These are phyloP conservation scores for Colletotrichum musae DNA, from an alignment of 2,329 filamentous ascomycete species.

Conservation along the genomic window DNA sequence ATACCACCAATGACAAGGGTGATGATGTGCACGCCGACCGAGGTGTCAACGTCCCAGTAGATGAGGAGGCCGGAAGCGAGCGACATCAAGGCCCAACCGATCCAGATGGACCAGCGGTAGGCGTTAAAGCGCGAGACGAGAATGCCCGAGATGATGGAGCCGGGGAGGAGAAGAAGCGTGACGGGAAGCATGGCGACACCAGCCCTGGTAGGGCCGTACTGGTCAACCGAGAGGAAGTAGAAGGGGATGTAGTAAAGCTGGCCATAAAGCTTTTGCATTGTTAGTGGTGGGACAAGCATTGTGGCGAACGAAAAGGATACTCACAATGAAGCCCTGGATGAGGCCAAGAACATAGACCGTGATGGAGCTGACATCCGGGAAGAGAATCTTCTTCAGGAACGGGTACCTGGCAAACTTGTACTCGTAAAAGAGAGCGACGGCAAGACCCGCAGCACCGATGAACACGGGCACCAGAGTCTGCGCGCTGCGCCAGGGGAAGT, in stretches of 20 bases:
- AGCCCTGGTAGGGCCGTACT: constrained; percentile 49
- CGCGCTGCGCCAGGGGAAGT: constrained; percentile 58
- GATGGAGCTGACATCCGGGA: constrained; percentile 47
- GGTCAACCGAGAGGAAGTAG: constrained; percentile 55
- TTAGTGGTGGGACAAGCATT: neutral
- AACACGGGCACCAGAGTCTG: constrained; percentile 59
- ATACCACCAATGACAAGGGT: constrained; percentile 41
- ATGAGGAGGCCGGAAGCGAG: constrained; percentile 42
- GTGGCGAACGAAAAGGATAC: constrained; percentile 27
- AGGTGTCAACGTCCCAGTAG: constrained; percentile 37
- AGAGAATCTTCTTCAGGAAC: constrained; percentile 50
- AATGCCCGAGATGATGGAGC: constrained; percentile 50
- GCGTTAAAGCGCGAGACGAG: constrained; percentile 50
- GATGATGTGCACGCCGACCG: constrained; percentile 39
- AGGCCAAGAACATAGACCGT: constrained; percentile 50
- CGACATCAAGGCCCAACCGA: constrained; percentile 50
- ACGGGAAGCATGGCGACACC: constrained; percentile 54
- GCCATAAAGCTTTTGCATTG: constrained; percentile 45
- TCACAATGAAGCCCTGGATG: constrained; percentile 52
- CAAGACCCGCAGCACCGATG: constrained; percentile 57
- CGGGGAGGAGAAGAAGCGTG: constrained; percentile 49
- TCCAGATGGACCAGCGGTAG: constrained; percentile 56
- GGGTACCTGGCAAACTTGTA: constrained; percentile 48
- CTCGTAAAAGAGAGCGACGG: constrained; percentile 56
- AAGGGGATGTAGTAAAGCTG: constrained; percentile 54